A percentile compares a stretch with the other conserved stretches of the same genome.
phyloP scores from a whole-genome alignment of 768 basidiomycete species.

The Pleurotus djamor region DNA sequence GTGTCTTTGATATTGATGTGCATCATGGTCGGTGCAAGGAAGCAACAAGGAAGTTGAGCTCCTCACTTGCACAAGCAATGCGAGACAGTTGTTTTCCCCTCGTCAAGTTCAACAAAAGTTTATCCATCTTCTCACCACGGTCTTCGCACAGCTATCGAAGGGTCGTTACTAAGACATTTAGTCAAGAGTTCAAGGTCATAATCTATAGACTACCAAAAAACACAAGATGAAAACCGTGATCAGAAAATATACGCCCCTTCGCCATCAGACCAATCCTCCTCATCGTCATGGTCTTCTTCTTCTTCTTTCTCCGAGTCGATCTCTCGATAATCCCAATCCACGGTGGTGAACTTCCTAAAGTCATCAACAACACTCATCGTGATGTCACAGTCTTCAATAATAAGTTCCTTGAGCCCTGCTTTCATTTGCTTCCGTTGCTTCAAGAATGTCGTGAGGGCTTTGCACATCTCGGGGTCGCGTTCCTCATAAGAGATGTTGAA shows the following conservation, averaged over 20 bases:
- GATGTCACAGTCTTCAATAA: neutral
- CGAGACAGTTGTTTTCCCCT: neutral
- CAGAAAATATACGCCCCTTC: too few species aligned
- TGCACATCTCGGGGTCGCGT: neutral
- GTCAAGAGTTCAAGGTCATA: too few species aligned
- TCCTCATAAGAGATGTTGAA: neutral
- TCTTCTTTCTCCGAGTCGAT: neutral
- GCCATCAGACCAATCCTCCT: slow-evolving; percentile 20
- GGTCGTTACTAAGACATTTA: too few species aligned
- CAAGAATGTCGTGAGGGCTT: neutral
- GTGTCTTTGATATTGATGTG: too few species aligned
- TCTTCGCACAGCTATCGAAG: too few species aligned
- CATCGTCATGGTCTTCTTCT: slow-evolving; percentile 17
- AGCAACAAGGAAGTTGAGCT: too few species aligned
- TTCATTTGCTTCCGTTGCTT: neutral
- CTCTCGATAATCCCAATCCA: neutral
- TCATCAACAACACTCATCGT: neutral
- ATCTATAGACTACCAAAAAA: too few species aligned
- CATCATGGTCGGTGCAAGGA: too few species aligned
- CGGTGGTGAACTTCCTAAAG: neutral
- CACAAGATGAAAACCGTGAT: too few species aligned
- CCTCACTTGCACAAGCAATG: too few species aligned
- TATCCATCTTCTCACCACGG: too few species aligned
- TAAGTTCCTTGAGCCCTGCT: neutral
- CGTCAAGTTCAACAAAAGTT: neutral